Conservation (phyloP, 176 grass and related monocot species). For the Rhipidocladum racemiflorum region DNA sequence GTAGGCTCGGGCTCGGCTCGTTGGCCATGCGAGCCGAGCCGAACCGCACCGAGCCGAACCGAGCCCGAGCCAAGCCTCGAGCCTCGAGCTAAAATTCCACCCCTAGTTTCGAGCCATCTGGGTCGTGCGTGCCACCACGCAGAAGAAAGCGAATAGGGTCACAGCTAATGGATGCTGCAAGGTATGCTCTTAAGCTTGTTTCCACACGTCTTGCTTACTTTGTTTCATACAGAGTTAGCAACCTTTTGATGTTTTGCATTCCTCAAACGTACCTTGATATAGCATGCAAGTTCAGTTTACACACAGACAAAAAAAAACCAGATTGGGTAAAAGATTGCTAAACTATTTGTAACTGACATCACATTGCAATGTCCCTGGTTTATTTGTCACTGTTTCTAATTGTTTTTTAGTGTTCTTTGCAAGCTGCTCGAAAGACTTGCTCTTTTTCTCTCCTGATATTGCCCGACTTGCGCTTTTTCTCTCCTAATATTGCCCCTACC, state of each 20-base stretch:
- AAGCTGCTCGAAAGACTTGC: neutral
- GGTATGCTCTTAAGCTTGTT: conserved; percentile 33
- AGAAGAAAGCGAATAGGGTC: conserved; percentile 69
- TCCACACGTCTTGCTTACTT: neutral
- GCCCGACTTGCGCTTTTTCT: neutral
- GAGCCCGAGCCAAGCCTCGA: too few species aligned
- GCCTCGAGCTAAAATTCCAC: too few species aligned
- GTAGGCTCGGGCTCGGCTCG: too few species aligned
- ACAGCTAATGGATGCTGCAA: conserved; percentile 65
- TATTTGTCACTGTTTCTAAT: neutral
- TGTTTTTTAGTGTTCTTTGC: neutral
- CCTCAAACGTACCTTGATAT: neutral
- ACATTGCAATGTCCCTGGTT: neutral
- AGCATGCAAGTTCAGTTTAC: neutral
- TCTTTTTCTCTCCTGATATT: too few species aligned
- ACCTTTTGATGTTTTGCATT: neutral
- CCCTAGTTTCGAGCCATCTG: conserved; percentile 90
- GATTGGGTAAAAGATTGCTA: neutral
- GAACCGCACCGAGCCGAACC: too few species aligned
- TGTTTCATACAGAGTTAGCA: neutral
- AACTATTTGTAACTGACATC: neutral
- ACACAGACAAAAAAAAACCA: neutral
- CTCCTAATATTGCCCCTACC: neutral
- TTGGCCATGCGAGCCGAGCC: too few species aligned
- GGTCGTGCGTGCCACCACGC: conserved; percentile 64